Evolutionary conservation across 306 rosid species (phyloP), one percentile per base, ranked within the genome.

Genomic region (Prosopis cineraria): DNA sequence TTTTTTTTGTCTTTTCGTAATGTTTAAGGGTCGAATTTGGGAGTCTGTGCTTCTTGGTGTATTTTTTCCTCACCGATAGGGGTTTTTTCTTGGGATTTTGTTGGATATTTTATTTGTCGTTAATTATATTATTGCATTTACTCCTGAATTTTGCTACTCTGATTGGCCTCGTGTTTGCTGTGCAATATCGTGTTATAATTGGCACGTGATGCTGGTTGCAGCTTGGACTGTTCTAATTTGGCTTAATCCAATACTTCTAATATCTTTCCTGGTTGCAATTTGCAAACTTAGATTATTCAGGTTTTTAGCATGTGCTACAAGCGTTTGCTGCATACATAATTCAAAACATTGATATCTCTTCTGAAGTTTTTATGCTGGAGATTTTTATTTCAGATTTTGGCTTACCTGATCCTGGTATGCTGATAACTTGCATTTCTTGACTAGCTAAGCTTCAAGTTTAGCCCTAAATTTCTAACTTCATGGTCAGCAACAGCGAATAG

Each of bases 311-410:
- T 25, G 36, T 3, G 30, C 3, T 58, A 6, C 30, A 56, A 22
- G 36, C n/a, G 65, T 17, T 58, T 3, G 36, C n/a, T 73, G 6
- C 30, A 40, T 65, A 2, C 41, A 19, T 17, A 30, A 24, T 20
- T 48, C 40, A 14, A 29, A 60, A 60, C 13, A 9, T 60, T 1
- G 7, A 10, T 29, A 59, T 16, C 12, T 30, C 30, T 55, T 22
- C 31, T 59, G 34, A 14, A 59, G 36, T 27, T 59, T 14, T 36
- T 64, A 10, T 37, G 22, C 34, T 25, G 60, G 34, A 12, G 45
- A 48, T 47, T 47, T 79, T 76, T 34, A 1, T 71, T 70, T 71
- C 44, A 41, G 75, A 44, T 64, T 79, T 62, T 53, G 13, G 33
- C 20, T 30, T 79, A 24, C 43, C 34, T 75, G 41, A 40, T 31